Conservation (phyloP, 2,329 filamentous ascomycete species). For the Colletotrichum sp. region DNA sequence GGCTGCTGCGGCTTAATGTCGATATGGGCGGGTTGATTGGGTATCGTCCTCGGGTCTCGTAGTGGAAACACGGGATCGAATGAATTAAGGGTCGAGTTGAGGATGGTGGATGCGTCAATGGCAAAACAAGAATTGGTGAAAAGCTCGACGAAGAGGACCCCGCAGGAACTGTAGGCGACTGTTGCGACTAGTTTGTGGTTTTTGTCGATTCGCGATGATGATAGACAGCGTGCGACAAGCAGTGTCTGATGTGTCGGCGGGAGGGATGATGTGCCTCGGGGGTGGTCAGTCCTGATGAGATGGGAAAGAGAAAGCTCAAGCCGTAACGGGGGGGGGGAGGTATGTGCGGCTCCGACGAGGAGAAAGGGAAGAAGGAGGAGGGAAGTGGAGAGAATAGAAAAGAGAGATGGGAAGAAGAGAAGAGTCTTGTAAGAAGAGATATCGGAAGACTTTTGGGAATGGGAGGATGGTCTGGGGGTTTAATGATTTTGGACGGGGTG, state of each 20-base stretch:
- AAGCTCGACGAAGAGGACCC: constrained; percentile 23
- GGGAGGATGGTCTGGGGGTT: constrained; percentile 43
- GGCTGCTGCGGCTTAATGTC: constrained; percentile 36
- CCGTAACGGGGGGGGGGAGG: constrained; percentile 20
- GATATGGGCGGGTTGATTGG: constrained; percentile 18
- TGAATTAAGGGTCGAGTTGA: constrained; percentile 47
- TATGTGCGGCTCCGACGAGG: constrained; percentile 27
- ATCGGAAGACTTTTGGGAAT: constrained; percentile 39
- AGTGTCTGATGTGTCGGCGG: constrained; percentile 29
- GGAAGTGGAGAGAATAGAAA: constrained; percentile 31
- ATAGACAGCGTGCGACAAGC: constrained; percentile 28
- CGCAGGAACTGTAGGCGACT: constrained; percentile 35
- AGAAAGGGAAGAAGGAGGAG: constrained; percentile 32
- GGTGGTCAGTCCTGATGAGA: constrained; percentile 28
- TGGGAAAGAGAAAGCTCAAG: neutral
- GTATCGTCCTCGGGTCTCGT: neutral
- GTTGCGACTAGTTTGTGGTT: neutral
- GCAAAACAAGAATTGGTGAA: constrained; percentile 30
- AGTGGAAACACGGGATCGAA: constrained; percentile 38
- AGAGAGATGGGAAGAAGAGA: constrained; percentile 41
- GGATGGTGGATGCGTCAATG: constrained; percentile 34
- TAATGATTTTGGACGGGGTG: constrained; percentile 40
- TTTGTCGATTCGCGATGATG: constrained; percentile 24
- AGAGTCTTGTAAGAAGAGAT: constrained; percentile 43
- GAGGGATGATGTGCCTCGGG: constrained; percentile 28